Evolutionary conservation across 768 basidiomycete genomes (phyloP), one percentile per base, ranked within the genome.

Genomic region (Termitomyces sp.): DNA sequence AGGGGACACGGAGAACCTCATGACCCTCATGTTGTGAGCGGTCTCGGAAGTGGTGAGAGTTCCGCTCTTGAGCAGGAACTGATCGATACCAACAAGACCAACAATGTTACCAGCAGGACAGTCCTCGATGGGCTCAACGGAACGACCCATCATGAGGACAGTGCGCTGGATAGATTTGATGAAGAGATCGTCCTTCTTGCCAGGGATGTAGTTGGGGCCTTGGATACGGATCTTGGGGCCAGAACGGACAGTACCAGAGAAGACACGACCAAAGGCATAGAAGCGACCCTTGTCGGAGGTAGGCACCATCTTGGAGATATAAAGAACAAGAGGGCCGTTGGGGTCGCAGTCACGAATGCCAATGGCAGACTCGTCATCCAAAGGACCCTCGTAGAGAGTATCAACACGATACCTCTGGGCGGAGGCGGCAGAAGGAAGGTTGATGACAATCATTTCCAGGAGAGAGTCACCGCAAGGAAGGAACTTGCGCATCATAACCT

Each of bases 251-350:
- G 94, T 98, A 70, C 96, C 96, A 61, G 96, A 91, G 85, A 99
- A 99, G 78, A 99, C 86, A 83, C 96, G 96, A 76, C 96, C 96
- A 75, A 99, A 98, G 61, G 96, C 96, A 76, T 98, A 98, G 90
- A 98, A 99, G 60, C 96, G 94, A 68, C 97, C 97, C 79, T 98
- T 98, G 75, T 99, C 96, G 67, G 95, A 96, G 47, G 96, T 97
- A 62, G 97, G 97, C 67, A 98, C 96, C 97, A 99, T 98, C 87
- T 98, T 98, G 66, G 96, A 98, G 76, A 99, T 81, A 76, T 98
- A 99, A 63, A 96, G 84, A 70, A 98, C 94, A 61, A 99, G 88
- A 64, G 96, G 96, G 47, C 87, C 97, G 46, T 87, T 88, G 71
- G 96, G 89, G 77, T 98, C 92, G 73, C 96, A 99, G 71, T 98